Evolutionary conservation across 768 basidiomycete genomes (phyloP).

Genomic region (Lactarius hatsudake): DNA sequence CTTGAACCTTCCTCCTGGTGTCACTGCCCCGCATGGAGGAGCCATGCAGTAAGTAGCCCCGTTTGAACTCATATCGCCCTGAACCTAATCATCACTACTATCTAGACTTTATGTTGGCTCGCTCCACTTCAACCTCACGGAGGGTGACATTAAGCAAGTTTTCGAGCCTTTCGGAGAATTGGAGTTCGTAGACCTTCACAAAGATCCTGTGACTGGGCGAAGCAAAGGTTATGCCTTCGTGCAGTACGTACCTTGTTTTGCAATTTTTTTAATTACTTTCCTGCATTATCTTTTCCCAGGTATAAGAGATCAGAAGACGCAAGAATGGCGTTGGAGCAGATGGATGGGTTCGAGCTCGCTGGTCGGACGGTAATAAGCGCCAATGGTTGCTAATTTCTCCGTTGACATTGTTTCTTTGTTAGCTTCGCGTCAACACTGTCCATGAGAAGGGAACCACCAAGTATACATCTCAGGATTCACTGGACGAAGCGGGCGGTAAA

Average conservation of each 20-base stretch:
- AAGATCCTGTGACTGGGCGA: slow-evolving; percentile 89
- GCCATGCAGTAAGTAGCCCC: slow-evolving; percentile 72
- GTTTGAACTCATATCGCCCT: slow-evolving; percentile 29
- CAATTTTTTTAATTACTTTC: background rate
- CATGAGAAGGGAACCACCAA: slow-evolving; percentile 83
- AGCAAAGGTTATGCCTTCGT: slow-evolving; percentile 99
- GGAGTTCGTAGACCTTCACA: slow-evolving; percentile 97
- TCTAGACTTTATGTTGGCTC: slow-evolving; percentile 93
- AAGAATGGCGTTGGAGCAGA: slow-evolving; percentile 94
- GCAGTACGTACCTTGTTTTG: slow-evolving; percentile 55
- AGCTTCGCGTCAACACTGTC: slow-evolving; percentile 89
- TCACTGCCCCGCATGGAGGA: slow-evolving; percentile 63
- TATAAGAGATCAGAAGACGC: slow-evolving; percentile 92
- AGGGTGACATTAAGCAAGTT: slow-evolving; percentile 97
- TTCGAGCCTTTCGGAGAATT: slow-evolving; percentile 98
- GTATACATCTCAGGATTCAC: slow-evolving; percentile 72
- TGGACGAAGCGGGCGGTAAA: slow-evolving; percentile 89
- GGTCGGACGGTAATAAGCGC: slow-evolving; percentile 71
- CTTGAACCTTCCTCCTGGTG: slow-evolving; percentile 80
- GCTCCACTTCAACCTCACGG: slow-evolving; percentile 93
- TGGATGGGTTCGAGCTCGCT: slow-evolving; percentile 98
- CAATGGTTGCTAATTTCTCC: slow-evolving; percentile 23
- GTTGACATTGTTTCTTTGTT: slow-evolving; percentile 26
- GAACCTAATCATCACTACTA: slow-evolving; percentile 16
- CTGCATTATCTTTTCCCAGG: slow-evolving; percentile 38